Evolutionary conservation across 345 rosid genomes (phyloP).

Genomic region (Cardamine resedifolia): DNA sequence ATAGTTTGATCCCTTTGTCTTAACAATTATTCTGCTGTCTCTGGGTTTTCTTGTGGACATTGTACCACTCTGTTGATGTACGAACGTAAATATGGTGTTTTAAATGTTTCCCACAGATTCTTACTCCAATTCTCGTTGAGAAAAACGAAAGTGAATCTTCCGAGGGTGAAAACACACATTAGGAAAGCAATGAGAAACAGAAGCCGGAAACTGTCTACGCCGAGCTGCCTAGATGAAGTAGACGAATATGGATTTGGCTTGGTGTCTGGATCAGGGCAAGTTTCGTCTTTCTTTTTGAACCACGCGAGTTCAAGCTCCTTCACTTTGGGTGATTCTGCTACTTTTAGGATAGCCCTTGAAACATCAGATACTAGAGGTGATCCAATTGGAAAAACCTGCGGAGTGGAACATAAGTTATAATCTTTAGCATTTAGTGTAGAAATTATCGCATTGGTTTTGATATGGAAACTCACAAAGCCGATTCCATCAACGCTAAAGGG

Average conservation of each 20-base stretch:
- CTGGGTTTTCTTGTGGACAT: too few relatives aligned
- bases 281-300: constrained; percentile 23
- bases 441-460: neutral
- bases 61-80: too few relatives aligned
- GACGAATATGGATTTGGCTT: constrained; percentile 17
- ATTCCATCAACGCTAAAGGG: constrained; percentile 40
- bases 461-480: constrained; percentile 44
- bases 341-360: constrained; percentile 46
- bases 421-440: neutral
- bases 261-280: constrained; percentile 34
- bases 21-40: too few relatives aligned
- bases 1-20: too few relatives aligned
- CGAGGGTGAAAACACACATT: constrained; percentile 30
- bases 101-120: too few relatives aligned
- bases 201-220: constrained; percentile 47
- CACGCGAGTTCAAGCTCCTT: constrained; percentile 34
- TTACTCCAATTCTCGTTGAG: too few relatives aligned
- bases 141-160: constrained; percentile 18
- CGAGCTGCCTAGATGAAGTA: constrained; percentile 37
- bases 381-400: constrained; percentile 46
- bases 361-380: constrained; percentile 50
- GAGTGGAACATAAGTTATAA: neutral
- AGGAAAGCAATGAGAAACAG: constrained; percentile 42
- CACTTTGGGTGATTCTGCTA: constrained; percentile 39
- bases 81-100: too few relatives aligned